Evolutionary conservation across 2,329 filamentous ascomycete species (phyloP), one percentile per base, ranked within the genome.

Genomic region (Trichothecium roseum): DNA sequence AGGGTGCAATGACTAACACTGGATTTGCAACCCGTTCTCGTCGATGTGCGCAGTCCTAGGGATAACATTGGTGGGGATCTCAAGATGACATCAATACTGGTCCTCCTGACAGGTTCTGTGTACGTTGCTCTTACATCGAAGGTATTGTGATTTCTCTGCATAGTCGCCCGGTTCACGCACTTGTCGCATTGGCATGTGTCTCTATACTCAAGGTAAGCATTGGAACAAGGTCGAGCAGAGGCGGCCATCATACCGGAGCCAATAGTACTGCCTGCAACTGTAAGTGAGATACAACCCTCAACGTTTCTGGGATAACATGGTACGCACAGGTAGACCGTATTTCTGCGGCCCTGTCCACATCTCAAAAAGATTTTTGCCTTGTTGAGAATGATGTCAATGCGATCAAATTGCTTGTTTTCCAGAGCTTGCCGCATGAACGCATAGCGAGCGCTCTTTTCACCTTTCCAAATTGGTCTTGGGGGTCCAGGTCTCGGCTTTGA

Each of bases 121-220:
- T 10, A 24, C n/a, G 27, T 6, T 24, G 5, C n/a, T 35, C 47
- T 20, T 38, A 64, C 62, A 27, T 53, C 39, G 37, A 63, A 64
- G 1, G 60, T 63, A 28, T 66, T 51, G 39, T 63, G 56, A 36
- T 55, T 62, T 35, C 60, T 50, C 40, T 66, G 62, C 45, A 56
- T 50, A 12, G 63, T 66, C 30, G 61, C 55, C 32, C 55, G 53
- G 31, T 66, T 62, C 13, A 65, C 53, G 34, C 62, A 66, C 32
- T 52, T 34, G 3, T 39, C 45, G 42, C 62, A 66, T n/a, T 57
- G 58, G 40, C 62, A 66, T 33, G 63, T 65, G 37, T 66, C 62
- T 16, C 62, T 63, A 24, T 4, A 34, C 18, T 30, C 8, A 31
- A 9, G 6, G 18, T 15, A 16, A 24, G 20, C 20, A 24, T 24